phyloP scores from a whole-genome alignment of 2,329 filamentous ascomycete genomes.

The Penicillium sp. region DNA sequence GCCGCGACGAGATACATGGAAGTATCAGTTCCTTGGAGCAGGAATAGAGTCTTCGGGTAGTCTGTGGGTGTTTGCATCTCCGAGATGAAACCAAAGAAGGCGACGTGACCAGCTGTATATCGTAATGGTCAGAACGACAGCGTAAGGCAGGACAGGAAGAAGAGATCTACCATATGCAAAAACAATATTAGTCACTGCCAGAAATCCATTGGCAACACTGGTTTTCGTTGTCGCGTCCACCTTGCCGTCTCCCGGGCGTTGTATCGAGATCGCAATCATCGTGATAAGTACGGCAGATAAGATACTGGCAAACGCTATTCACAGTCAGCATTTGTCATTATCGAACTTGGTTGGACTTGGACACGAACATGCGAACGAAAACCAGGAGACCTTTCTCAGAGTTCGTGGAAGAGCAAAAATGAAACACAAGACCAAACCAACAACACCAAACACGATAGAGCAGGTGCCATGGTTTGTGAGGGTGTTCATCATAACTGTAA shows the following conservation, averaged over 20 bases:
- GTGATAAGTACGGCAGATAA: conserved; percentile 63
- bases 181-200: conserved; percentile 65
- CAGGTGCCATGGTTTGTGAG: conserved; percentile 62
- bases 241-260: conserved; percentile 38
- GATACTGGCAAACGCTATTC: conserved; percentile 61
- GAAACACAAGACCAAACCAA: conserved; percentile 59
- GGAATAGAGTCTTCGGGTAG: conserved; percentile 61
- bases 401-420: conserved; percentile 61
- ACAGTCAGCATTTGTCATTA: background rate
- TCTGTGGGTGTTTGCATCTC: conserved; percentile 63
- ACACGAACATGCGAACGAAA: conserved; percentile 55
- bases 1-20: conserved; percentile 65
- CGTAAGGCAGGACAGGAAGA: conserved; percentile 19
- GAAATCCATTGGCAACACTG: conserved; percentile 55
- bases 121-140: conserved; percentile 15
- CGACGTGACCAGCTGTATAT: conserved; percentile 56
- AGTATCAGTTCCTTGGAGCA: conserved; percentile 60
- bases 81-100: conserved; percentile 66
- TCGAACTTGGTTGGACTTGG: too few species aligned
- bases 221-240: conserved; percentile 39
- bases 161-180: conserved; percentile 61
- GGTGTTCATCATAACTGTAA: conserved; percentile 65
- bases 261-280: conserved; percentile 63
- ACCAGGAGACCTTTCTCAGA: conserved; percentile 59
- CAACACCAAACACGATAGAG: conserved; percentile 61